Base-by-base conservation (phyloP, 768 basidiomycete species). In the Solioccasus polychromus region DNA sequence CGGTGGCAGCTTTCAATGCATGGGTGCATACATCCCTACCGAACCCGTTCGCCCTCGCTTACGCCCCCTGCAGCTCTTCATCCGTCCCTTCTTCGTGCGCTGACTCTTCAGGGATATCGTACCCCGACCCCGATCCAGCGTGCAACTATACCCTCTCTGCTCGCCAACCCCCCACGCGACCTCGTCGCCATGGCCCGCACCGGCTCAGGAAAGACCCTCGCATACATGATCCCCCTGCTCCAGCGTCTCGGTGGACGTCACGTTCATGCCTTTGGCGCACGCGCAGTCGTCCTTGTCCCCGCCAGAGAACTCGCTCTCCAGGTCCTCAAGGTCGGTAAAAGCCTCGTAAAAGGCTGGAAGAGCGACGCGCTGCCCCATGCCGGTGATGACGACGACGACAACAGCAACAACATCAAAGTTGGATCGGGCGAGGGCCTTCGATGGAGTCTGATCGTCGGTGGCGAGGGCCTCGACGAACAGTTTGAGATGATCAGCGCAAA, bases 181-280 rank as follows among this genome's bases (percentile, higher is more conserved):
- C 81, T 99, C 12, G 92, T 98, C 12, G 95, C 92, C 32, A 99
- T 98, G 96, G 95, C 96, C 29, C 80, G 96, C 29, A 99, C 96
- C 4, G 96, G 96, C 32, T 96, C 93, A 2, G 96, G 96, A 48
- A 98, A 98, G 71, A 94, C 94, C 9, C 79, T 99, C 28, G 95
- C 95, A 17, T 99, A 94, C 63, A 81, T 98, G 76, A 72, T 98
- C 20, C 96, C 96, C 39, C 77, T 99, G 14, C 74, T 96, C 0
- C 88, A 94, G 46, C 78, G 91, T 36, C 78, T 99, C 8, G 82
- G 86, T 6, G 89, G 90, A 8, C 72, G 82, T 28, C 93, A 96
- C 61, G 76, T 82, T 1, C 77, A 82, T 10, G 70, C 80, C 0
- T 92, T 92, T 53, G 93, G 92, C 30, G 83, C 90, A 6, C 77